These are phyloP conservation scores for Funneliformis geosporum DNA, from an alignment of 192 early-diverging fungal species.

Conservation along the genomic window DNA sequence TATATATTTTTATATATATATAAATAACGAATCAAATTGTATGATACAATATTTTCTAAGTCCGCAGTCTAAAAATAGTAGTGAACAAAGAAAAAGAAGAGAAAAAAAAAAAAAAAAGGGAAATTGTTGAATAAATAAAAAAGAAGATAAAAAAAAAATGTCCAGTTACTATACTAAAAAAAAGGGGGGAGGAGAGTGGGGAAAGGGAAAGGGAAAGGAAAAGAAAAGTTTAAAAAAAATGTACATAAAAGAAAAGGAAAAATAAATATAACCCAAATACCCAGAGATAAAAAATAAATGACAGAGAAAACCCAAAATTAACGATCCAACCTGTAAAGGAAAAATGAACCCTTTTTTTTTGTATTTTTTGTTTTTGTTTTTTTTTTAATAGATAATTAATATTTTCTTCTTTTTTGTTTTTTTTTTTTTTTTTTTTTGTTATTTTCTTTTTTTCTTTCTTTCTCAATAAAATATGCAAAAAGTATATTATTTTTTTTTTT, in stretches of 20 bases:
- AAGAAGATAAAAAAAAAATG: constrained; percentile 2
- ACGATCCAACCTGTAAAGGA: background rate
- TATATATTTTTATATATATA: background rate
- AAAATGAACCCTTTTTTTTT: no score
- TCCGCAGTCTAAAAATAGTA: background rate
- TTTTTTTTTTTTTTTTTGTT: constrained; percentile 4
- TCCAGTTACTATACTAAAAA: background rate
- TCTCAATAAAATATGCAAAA: background rate
- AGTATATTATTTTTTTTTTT: background rate
- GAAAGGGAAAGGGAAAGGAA: no score
- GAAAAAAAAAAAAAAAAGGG: background rate
- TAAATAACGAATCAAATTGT: background rate
- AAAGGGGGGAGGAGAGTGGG: background rate
- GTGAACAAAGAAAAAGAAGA: background rate
- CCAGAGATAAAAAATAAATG: background rate
- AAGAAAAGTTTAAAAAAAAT: background rate
- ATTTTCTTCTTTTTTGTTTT: constrained; percentile 13
- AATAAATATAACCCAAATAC: background rate
- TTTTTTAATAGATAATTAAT: background rate
- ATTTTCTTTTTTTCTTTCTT: constrained; percentile 15
- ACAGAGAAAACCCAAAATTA: background rate
- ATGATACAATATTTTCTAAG: background rate
- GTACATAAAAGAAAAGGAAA: background rate
- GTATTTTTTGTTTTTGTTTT: no score
- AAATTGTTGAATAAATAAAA: constrained; percentile 10